Evolutionary conservation across 169 alveolate genomes (phyloP), one percentile per base, ranked within the genome.

Genomic region (Besnoitia besnoiti): DNA sequence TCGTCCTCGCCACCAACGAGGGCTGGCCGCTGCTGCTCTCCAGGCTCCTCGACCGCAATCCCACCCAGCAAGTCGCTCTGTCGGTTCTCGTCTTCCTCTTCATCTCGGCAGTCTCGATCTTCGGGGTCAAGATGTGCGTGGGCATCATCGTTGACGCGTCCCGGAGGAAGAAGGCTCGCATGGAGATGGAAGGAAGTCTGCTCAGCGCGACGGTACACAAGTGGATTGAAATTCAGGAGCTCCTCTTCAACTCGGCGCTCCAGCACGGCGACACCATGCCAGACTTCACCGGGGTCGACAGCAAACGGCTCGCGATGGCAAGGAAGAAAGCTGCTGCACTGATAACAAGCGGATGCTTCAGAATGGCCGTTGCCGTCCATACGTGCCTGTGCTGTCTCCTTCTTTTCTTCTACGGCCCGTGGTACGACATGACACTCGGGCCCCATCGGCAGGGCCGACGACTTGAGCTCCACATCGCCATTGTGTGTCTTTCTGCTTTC

Each of bases 81-180:
- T 16, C 59, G 12, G 50, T 77, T 5, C 87, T 77, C 19, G 50
- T 91, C 47, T 0, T 85, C 37, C 59, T 91, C 35, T 91, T 89
- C 94, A 35, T 75, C 30, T 76, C 88, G 21, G 85, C 84, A 44
- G 91, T 91, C 77, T 50, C 94, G 27, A 16, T 91, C 30, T 67
- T 91, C 51, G 51, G 91, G 77, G 88, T 91, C 55, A 91, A 91
- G 55, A 50, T 91, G 91, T 85, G 82, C 46, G 91, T 91, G 42
- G 94, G 94, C 80, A 85, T 91, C 35, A 82, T 91, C 62, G 94
- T 91, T 16, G 94, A 91, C 59, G 91, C 88, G 37, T 84, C 88
- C 40, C 91, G 88, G 0, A 76, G 88, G 82, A 85, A 82, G 40
- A 89, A 91, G 91, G 80, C 91, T 44, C 88, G 76, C 51, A 14